These are phyloP conservation scores for Protomyces macrosporus DNA, from an alignment of 1,139 yeast genomes.

Conservation along the genomic window DNA sequence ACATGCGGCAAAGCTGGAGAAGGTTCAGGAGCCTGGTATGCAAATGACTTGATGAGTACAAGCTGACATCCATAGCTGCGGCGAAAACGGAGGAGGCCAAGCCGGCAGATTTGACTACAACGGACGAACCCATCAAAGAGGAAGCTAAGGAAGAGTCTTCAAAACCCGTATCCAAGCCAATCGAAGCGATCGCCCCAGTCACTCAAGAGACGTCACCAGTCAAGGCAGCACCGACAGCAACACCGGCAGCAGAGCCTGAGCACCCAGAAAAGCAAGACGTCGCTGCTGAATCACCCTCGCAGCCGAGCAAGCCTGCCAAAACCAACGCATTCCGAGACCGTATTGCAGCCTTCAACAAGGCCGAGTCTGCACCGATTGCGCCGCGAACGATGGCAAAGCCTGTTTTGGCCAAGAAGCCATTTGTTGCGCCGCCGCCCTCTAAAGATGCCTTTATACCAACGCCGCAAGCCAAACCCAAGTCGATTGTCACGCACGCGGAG, in stretches of 20 bases:
- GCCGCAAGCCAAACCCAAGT: neutral
- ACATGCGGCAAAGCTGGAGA: too few relatives aligned
- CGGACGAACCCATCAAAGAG: neutral
- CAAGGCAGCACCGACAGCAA: neutral
- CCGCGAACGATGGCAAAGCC: conserved; percentile 40
- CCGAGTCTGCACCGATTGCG: conserved; percentile 41
- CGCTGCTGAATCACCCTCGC: conserved; percentile 19
- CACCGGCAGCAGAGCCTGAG: neutral
- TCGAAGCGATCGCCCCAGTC: neutral
- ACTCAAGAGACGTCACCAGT: neutral
- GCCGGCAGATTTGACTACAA: neutral
- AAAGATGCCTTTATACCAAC: conserved; percentile 37
- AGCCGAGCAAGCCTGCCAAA: conserved; percentile 20
- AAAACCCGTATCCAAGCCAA: neutral
- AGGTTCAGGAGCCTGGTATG: too few relatives aligned
- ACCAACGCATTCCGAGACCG: conserved; percentile 40
- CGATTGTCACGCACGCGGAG: neutral
- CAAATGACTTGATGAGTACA: too few relatives aligned
- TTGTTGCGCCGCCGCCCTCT: conserved; percentile 40
- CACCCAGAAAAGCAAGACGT: neutral
- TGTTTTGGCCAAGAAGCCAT: conserved; percentile 42
- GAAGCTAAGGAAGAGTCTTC: neutral
- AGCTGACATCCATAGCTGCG: neutral
- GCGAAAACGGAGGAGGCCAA: neutral
- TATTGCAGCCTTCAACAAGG: conserved; percentile 45